Conservation (phyloP, 306 rosid genomes). For the Glycyrrhiza uralensis region DNA sequence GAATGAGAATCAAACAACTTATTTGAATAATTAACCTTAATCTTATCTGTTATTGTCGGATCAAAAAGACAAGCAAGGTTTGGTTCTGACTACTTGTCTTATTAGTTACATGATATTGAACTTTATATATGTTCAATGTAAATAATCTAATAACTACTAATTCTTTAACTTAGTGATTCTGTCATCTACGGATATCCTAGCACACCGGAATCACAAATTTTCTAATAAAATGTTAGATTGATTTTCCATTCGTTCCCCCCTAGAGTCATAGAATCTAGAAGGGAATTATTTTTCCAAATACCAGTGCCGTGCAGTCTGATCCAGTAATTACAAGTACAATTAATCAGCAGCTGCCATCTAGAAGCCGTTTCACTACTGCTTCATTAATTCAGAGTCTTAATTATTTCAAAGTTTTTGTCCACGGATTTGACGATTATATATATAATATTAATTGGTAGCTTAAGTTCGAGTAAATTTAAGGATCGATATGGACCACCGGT, state of each 20-base stretch:
- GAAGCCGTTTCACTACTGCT: not conserved
- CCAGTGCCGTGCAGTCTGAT: constrained; percentile 13
- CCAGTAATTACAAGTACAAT: not conserved
- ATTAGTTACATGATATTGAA: not conserved
- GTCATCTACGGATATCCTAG: too few relatives aligned
- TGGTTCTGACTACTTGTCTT: not conserved
- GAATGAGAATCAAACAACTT: not conserved
- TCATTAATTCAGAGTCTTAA: not conserved
- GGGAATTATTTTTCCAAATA: constrained; percentile 9
- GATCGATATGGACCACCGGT: not conserved
- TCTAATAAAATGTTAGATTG: not conserved
- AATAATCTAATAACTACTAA: not conserved
- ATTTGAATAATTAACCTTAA: not conserved
- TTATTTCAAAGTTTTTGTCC: not conserved
- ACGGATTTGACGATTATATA: not conserved
- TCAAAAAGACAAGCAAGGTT: not conserved
- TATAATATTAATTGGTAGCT: not conserved
- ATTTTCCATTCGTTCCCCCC: not conserved
- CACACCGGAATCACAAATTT: not conserved
- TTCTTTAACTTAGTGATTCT: not conserved
- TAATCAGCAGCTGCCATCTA: not conserved
- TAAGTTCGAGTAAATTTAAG: not conserved
- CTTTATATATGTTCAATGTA: not conserved
- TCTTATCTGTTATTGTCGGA: not conserved
- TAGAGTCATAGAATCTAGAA: constrained; percentile 27